A percentile compares a stretch with the other conserved stretches of the same genome.
These are phyloP conservation scores for Phytophthora boehmeriae DNA, from an alignment of 352 stramenopile species.

Conservation along the genomic window DNA sequence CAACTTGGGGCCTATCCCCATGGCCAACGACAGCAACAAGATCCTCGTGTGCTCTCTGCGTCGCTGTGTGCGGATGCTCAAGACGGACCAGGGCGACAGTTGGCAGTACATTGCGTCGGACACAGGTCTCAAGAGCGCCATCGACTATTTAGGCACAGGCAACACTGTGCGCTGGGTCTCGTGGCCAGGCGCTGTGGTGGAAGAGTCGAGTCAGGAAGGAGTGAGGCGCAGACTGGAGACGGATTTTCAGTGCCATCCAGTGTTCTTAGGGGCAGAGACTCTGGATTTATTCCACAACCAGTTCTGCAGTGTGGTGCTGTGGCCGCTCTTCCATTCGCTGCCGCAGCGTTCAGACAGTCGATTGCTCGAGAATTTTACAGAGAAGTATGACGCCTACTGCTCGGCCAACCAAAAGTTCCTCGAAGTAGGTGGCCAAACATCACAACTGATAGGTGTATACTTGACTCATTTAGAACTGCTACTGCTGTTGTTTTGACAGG, in stretches of 20 bases:
- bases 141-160: slow-evolving; percentile 72
- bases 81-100: slow-evolving; percentile 69
- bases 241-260: slow-evolving; percentile 85
- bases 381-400: slow-evolving; percentile 90
- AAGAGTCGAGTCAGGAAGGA: slow-evolving; percentile 80
- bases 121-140: slow-evolving; percentile 72
- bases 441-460: no score
- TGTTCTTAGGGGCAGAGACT: slow-evolving; percentile 82
- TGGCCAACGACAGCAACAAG: slow-evolving; percentile 81
- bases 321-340: slow-evolving; percentile 91
- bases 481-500: slow-evolving; percentile 18
- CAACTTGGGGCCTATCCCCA: slow-evolving; percentile 70
- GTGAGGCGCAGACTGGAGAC: slow-evolving; percentile 75
- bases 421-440: slow-evolving; percentile 62
- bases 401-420: slow-evolving; percentile 88
- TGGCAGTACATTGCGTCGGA: slow-evolving; percentile 76
- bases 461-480: no score
- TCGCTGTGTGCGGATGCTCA: slow-evolving; percentile 78
- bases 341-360: slow-evolving; percentile 76
- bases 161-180: slow-evolving; percentile 92
- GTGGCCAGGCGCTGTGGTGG: slow-evolving; percentile 84
- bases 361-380: slow-evolving; percentile 81
- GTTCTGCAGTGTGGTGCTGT: slow-evolving; percentile 91
- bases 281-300: slow-evolving; percentile 89
- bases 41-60: slow-evolving; percentile 78